phyloP scores from a whole-genome alignment of 768 basidiomycete genomes.

The Dioszegia crocea region DNA sequence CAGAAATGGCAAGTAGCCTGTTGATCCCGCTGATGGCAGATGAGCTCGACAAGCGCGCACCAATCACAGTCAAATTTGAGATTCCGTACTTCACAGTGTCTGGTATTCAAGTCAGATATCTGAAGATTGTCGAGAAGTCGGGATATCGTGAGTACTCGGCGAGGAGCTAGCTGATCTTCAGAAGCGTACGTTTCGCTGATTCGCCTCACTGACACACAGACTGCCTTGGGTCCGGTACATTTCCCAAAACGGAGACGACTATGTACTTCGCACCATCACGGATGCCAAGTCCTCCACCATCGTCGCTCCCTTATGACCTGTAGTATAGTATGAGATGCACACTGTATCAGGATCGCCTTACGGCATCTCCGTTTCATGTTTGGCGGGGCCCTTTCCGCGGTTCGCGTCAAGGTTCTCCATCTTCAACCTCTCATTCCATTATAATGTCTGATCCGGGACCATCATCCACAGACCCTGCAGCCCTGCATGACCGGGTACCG shows the following conservation, averaged over 20 bases:
- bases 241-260: constrained; percentile 56
- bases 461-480: too few relatives aligned
- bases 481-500: not conserved
- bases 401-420: too few relatives aligned
- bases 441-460: too few relatives aligned
- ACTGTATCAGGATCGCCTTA: too few relatives aligned
- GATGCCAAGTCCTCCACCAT: constrained; percentile 46
- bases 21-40: constrained; percentile 50
- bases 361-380: too few relatives aligned
- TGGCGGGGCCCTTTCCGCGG: too few relatives aligned
- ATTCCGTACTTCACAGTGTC: constrained; percentile 99
- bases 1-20: constrained; percentile 69
- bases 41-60: constrained; percentile 82
- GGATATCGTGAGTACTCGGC: constrained; percentile 66
- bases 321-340: too few relatives aligned
- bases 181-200: not conserved
- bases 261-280: constrained; percentile 48
- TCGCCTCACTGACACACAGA: not conserved
- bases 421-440: too few relatives aligned
- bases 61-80: constrained; percentile 95
- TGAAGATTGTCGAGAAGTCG: constrained; percentile 98
- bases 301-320: constrained; percentile 40
- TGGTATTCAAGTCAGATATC: constrained; percentile 93
- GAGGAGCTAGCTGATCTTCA: not conserved
- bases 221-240: constrained; percentile 95